These are phyloP conservation scores for Fusarium tupiense DNA, from an alignment of 2,329 filamentous ascomycete species.

Conservation along the genomic window DNA sequence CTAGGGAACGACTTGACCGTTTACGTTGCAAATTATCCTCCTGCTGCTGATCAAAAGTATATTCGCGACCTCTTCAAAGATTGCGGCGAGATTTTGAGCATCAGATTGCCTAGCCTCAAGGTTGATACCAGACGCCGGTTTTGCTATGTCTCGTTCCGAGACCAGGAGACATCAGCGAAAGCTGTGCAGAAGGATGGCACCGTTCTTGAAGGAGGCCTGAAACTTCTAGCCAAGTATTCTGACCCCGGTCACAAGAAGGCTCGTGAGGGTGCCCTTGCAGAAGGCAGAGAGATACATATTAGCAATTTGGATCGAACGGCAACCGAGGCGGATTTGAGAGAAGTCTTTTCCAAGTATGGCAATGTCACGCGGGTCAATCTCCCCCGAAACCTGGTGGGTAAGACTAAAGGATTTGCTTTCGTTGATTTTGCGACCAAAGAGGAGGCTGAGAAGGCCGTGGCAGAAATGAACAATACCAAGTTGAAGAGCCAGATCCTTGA, in stretches of 20 bases:
- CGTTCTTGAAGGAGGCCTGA: slow-evolving; percentile 72
- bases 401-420: slow-evolving; percentile 81
- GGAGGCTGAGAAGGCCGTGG: slow-evolving; percentile 71
- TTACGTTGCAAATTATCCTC: slow-evolving; percentile 91
- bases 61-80: slow-evolving; percentile 74
- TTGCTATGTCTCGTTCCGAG: slow-evolving; percentile 92
- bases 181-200: slow-evolving; percentile 79
- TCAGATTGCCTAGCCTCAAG: slow-evolving; percentile 92
- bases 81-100: slow-evolving; percentile 83
- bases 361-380: slow-evolving; percentile 77
- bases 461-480: slow-evolving; percentile 75
- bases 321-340: slow-evolving; percentile 74
- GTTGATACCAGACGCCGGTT: slow-evolving; percentile 90
- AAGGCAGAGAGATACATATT: slow-evolving; percentile 87
- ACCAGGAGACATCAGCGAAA: slow-evolving; percentile 71
- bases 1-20: slow-evolving; percentile 82
- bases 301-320: slow-evolving; percentile 71
- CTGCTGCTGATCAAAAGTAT: slow-evolving; percentile 75
- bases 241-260: slow-evolving; percentile 81
- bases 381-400: slow-evolving; percentile 72
- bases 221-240: slow-evolving; percentile 82
- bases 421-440: slow-evolving; percentile 78
- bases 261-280: slow-evolving; percentile 82
- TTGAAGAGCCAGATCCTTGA: slow-evolving; percentile 74
- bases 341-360: slow-evolving; percentile 80